phyloP scores from a whole-genome alignment of 1,139 yeast species.

The Hemisphaericaspora xylofermentans region DNA sequence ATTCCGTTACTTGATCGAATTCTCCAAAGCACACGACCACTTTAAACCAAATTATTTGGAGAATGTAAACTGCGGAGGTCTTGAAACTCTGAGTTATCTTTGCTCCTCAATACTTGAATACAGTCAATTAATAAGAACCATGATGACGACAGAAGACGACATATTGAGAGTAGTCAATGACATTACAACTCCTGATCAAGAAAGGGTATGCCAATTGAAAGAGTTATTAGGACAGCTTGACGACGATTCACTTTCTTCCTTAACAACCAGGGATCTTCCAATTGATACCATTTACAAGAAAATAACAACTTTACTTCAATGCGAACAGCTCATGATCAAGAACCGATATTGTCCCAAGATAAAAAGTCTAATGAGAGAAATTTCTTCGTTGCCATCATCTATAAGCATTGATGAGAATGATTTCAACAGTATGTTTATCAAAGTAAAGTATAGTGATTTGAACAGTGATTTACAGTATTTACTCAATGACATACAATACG shows the following conservation, averaged over 20 bases:
- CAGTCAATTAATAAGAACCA: too few species aligned
- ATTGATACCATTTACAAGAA: neutral
- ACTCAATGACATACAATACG: conserved; percentile 18
- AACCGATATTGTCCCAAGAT: conserved; percentile 4
- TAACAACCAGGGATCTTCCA: neutral
- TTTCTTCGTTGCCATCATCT: neutral
- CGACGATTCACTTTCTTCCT: neutral
- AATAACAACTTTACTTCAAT: conserved; percentile 2
- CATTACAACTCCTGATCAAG: conserved; percentile 1
- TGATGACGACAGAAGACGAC: neutral
- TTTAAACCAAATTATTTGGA: neutral
- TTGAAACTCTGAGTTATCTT: neutral
- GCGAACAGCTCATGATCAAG: conserved; percentile 7
- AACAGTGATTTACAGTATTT: conserved; percentile 33
- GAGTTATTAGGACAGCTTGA: neutral
- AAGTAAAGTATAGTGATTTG: conserved; percentile 20
- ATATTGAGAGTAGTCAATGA: neutral
- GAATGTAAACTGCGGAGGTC: neutral
- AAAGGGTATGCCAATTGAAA: conserved; percentile 1
- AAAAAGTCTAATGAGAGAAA: neutral
- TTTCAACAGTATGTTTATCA: conserved; percentile 9
- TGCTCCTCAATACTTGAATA: too few species aligned
- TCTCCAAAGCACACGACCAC: conserved; percentile 1
- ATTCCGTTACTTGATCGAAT: too few species aligned
- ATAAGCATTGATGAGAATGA: neutral